Evolutionary conservation across 371 early-diverging fungal genomes (phyloP).

Genomic region (Phascolomyces articulosus): DNA sequence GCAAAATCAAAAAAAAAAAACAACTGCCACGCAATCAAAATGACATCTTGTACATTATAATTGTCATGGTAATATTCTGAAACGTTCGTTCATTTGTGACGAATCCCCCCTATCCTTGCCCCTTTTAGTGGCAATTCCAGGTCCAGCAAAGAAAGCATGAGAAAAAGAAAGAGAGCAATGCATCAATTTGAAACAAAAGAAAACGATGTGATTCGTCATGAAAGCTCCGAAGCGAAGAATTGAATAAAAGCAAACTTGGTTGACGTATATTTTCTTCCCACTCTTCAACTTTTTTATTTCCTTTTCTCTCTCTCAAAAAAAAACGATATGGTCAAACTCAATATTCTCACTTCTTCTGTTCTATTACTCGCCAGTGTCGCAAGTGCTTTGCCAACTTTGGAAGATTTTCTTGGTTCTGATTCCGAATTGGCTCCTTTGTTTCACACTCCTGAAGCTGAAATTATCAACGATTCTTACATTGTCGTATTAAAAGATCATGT

Average conservation of each 20-base stretch:
- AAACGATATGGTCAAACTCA: conserved; percentile 14
- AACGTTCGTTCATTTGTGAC: no score
- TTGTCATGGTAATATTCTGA: no score
- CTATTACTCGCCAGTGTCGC: conserved; percentile 16
- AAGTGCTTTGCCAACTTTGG: conserved; percentile 17
- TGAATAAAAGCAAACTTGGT: background rate
- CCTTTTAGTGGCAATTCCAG: no score
- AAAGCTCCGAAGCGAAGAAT: background rate
- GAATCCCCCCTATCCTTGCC: no score
- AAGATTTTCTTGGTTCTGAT: background rate
- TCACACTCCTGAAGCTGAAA: conserved; percentile 62
- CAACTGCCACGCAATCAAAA: no score
- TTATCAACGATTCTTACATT: conserved; percentile 81
- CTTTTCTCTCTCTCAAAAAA: background rate
- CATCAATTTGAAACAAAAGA: conserved; percentile 7
- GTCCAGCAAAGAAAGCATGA: no score
- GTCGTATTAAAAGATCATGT: conserved; percentile 79
- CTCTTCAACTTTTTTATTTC: background rate
- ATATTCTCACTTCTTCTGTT: conserved; percentile 23
- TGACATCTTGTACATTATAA: no score
- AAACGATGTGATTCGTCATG: background rate
- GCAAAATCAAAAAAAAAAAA: no score
- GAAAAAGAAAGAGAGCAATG: background rate
- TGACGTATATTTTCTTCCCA: background rate
- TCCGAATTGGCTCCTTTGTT: conserved; percentile 64